Evolutionary conservation across 176 grass and related monocot genomes (phyloP).

Genomic region (Leersia perrieri): DNA sequence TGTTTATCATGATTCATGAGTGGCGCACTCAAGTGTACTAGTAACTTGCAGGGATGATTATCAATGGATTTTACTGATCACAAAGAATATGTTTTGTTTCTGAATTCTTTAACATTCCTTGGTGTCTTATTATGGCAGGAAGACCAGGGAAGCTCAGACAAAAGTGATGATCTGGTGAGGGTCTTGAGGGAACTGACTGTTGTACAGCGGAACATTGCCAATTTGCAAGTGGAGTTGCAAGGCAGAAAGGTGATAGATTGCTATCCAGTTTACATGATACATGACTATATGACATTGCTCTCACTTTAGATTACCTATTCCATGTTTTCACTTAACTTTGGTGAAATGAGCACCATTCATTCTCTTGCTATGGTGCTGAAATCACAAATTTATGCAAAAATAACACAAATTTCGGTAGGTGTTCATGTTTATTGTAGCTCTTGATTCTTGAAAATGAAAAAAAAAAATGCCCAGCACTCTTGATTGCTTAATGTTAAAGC

Average conservation of each 20-base stretch:
- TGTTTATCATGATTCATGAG: neutral
- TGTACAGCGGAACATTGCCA: conserved; percentile 81
- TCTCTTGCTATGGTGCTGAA: neutral
- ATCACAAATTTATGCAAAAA: neutral
- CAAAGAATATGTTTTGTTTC: too few relatives aligned
- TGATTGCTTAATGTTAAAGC: too few relatives aligned
- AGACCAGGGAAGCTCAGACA: conserved; percentile 68
- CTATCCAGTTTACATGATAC: neutral
- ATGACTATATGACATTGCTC: neutral
- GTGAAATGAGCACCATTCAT: neutral
- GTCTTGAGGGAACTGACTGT: conserved; percentile 89
- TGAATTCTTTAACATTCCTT: neutral
- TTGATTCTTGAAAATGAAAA: neutral
- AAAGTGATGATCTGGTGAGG: conserved; percentile 84
- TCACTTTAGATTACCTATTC: neutral
- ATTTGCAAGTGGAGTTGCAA: conserved; percentile 96
- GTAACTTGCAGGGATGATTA: neutral
- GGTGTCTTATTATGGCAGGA: conserved; percentile 46
- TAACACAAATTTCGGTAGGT: neutral
- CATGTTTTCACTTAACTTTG: neutral
- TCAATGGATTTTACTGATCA: too few relatives aligned
- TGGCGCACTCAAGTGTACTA: too few relatives aligned
- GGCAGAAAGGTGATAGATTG: conserved; percentile 78
- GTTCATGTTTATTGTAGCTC: neutral
- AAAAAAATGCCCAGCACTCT: neutral